Evolutionary conservation across 2,329 filamentous ascomycete species (phyloP), one percentile per base, ranked within the genome.

Genomic region (Sarocladiaceae sp.): DNA sequence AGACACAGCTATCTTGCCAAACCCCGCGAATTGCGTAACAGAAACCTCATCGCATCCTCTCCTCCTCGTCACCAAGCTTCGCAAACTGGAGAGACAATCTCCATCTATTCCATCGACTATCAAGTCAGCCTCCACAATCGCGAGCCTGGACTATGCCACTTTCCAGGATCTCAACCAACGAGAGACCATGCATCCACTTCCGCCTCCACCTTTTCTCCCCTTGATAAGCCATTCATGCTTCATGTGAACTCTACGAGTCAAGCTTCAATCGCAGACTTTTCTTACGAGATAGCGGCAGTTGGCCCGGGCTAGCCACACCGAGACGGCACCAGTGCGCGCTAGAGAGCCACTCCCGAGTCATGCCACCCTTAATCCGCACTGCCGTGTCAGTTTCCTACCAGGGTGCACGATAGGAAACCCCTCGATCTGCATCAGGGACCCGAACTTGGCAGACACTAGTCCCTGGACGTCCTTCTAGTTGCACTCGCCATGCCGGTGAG

Each of bases 141-240:
- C 18, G 33, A 36, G 33, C 33, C 33, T n/a, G 33, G 33, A 36
- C 15, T 17, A 36, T 36, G 33, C 33, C 15, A 36, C 18, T n/a
- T n/a, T n/a, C n/a, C n/a, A n/a, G n/a, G n/a, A n/a, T n/a, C n/a
- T n/a, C n/a, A n/a, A n/a, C n/a, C n/a, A n/a, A n/a, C n/a, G n/a
- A n/a, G n/a, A n/a, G n/a, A n/a, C n/a, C n/a, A n/a, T n/a, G n/a
- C n/a, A n/a, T n/a, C n/a, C n/a, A n/a, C n/a, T n/a, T 25, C 40
- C 40, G 28, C 40, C 20, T 44, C 40, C 40, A 26, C 40, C 20
- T 26, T 44, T 28, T 26, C 40, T n/a, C n/a, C n/a, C 20, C 40
- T n/a, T 44, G 40, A 44, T 44, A 44, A 44, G 40, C 40, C 40
- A 44, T n/a, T n/a, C n/a, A 17, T 12, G n/a, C n/a, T n/a, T n/a